These are phyloP conservation scores for Leucocoprinus leucothites DNA, from an alignment of 768 basidiomycete species.

Conservation along the genomic window DNA sequence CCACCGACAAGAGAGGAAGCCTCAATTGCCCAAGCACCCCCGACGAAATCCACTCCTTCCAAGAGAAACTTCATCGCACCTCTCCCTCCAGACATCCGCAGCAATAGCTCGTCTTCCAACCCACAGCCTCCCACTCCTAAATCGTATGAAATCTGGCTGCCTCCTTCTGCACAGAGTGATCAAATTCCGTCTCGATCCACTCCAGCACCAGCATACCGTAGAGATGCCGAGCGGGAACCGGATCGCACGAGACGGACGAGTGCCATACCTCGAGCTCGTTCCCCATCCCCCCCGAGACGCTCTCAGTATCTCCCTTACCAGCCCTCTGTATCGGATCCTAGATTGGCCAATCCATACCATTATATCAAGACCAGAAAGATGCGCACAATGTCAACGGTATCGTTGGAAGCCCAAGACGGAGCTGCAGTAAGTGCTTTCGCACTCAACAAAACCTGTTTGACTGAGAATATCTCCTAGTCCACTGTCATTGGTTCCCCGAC, in stretches of 20 bases:
- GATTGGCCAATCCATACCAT: conserved; percentile 61
- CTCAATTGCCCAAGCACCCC: not conserved
- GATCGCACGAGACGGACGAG: conserved; percentile 11
- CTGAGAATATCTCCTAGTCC: conserved; percentile 45
- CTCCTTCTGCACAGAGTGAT: not conserved
- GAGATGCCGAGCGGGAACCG: conserved; percentile 14
- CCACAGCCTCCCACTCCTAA: conserved; percentile 5
- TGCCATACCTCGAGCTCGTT: not conserved
- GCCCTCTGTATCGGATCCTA: conserved; percentile 28
- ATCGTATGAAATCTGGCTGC: conserved; percentile 11
- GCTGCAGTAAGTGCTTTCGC: conserved; percentile 58
- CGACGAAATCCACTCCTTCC: conserved; percentile 5
- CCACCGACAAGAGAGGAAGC: not conserved
- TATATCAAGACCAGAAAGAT: conserved; percentile 55
- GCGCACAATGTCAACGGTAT: conserved; percentile 69
- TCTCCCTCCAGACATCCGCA: not conserved
- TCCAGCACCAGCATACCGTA: conserved; percentile 9
- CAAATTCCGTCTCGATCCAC: not conserved
- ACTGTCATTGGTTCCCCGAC: conserved; percentile 76
- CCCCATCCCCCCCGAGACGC: conserved; percentile 10
- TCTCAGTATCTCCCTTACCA: conserved; percentile 5
- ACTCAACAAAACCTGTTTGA: conserved; percentile 6
- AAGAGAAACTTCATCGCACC: not conserved
- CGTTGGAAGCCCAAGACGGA: conserved; percentile 76
- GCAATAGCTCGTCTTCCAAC: not conserved